Evolutionary conservation across 2,329 filamentous ascomycete genomes (phyloP), one percentile per base, ranked within the genome.

Genomic region (Amauroascus niger): DNA sequence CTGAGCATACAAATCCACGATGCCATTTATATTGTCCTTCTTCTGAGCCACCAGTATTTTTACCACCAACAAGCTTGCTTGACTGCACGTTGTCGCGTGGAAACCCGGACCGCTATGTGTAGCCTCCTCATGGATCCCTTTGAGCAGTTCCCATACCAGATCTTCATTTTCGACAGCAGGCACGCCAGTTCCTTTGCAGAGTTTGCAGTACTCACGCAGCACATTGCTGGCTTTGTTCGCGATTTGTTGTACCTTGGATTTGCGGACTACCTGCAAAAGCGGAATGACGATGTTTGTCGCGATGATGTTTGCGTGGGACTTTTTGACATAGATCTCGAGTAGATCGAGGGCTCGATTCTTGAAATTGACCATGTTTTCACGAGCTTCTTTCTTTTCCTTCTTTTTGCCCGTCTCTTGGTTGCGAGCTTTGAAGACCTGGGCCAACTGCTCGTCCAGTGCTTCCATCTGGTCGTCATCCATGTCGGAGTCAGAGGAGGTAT

Each of bases 401-500:
- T 90, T 93, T 65, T 86, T 84, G 66, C 78, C 83, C 1, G 75
- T 73, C 14, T 74, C 74, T 67, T 88, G 84, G 59, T 80, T 81
- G 47, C 84, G 82, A 60, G 90, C 83, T 60, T 83, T 82, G 76
- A 97, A 94, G 57, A 96, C 88, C 58, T 87, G 87, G 49, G 83
- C 81, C 3, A 98, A 80, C 64, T 91, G 85, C 9, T 80, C 79
- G 63, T 97, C 91, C 14, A 97, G 75, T 2, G 83, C 83, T 71
- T 95, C 83, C 93, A 97, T 97, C 66, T 95, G 86, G 16, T 91
- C 89, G 70, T 97, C 91, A 57, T 88, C 86, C 89, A 98, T 95
- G 69, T 95, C 88, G 2, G 80, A 82, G 56, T 79, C 80, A 8
- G 37, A 43, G 11, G 76, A 76, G 8, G 79, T 79, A 28, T 81